Base-by-base conservation (phyloP, 2,329 filamentous ascomycete species). In the Neoscytalidium dimidiatum region DNA sequence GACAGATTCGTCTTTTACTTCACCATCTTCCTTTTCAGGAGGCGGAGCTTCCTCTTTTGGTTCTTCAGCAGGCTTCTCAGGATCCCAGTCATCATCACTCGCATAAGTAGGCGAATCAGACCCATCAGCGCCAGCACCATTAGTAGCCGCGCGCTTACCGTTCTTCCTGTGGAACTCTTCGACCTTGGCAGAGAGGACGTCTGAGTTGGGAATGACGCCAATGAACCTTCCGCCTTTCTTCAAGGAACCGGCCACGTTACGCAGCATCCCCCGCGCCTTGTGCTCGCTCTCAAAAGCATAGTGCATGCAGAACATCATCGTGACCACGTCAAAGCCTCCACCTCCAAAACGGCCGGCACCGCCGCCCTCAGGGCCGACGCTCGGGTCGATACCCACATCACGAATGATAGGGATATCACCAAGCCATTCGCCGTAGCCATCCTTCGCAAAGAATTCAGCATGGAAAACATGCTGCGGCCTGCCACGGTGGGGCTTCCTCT, bases 221-320 rank as follows among this genome's bases (percentile, higher is more conserved):
- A 99, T 90, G 78, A 99, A 96, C 41, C 93, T 88, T 1, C 95
- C 95, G 26, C 95, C 95, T 75, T 98, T 97, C 77, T 94, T 97
- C 72, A 99, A 79, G 2, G 91, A 87, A 0, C 93, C 91, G 0
- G 95, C 90, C 3, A 99, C 94, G 73, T 99, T 99, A 72, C 89
- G 87, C 64, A 99, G 84, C 95, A 99, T 98, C 68, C 88, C 91
- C 49, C 92, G 88, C 2, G 94, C 92, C 77, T 97, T 96, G 53
- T 88, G 86, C 77, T 99, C 94, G 61, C 84, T 92, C 81, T 98
- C 95, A 71, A 98, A 99, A 5, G 95, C 94, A 77, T 99, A 99
- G 80, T 99, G 95, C 88, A 99, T 95, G 73, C 93, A 96, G 78
- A 99, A 99, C 95, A 99, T 99, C 87, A 97, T 97, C 74, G 90